Evolutionary conservation across 2,329 filamentous ascomycete species (phyloP).

Genomic region (Exophiala alcalophila): DNA sequence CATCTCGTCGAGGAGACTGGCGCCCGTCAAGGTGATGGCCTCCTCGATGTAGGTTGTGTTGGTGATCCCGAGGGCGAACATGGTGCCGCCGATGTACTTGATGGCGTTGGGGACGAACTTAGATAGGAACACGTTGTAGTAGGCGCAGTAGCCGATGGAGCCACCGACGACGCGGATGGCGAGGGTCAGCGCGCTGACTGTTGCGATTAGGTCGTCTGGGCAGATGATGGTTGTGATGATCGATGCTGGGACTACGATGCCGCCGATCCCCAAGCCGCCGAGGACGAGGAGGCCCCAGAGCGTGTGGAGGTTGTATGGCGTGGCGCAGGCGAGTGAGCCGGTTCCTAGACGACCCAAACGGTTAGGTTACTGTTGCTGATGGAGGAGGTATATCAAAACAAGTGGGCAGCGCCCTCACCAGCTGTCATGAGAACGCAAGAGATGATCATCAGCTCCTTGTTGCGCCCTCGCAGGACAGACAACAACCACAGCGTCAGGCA

Average conservation of each 20-base stretch:
- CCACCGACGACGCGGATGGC: constrained; percentile 67
- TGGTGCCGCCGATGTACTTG: constrained; percentile 50
- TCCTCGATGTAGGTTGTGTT: constrained; percentile 46
- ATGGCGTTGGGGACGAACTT: constrained; percentile 47
- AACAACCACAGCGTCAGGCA: constrained; percentile 58
- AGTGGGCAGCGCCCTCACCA: constrained; percentile 8
- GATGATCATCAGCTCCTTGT: constrained; percentile 58
- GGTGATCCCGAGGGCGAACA: constrained; percentile 52
- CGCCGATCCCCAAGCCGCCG: constrained; percentile 63
- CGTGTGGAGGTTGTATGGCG: constrained; percentile 51
- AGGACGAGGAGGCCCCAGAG: constrained; percentile 60
- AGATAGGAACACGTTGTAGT: constrained; percentile 51
- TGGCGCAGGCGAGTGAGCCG: constrained; percentile 53
- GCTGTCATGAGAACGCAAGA: constrained; percentile 64
- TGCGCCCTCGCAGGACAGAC: constrained; percentile 54
- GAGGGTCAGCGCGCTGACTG: constrained; percentile 64
- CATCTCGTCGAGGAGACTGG: constrained; percentile 43
- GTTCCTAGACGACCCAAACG: constrained; percentile 38
- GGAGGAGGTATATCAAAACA: too few species aligned
- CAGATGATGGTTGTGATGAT: constrained; percentile 69
- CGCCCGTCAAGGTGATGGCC: constrained; percentile 54
- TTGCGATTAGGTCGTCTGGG: constrained; percentile 66
- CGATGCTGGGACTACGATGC: constrained; percentile 64
- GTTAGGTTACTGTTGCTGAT: neutral
- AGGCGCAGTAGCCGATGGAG: constrained; percentile 59